Evolutionary conservation across 2,329 filamentous ascomycete genomes (phyloP).

Genomic region (Blastomyces parvus): DNA sequence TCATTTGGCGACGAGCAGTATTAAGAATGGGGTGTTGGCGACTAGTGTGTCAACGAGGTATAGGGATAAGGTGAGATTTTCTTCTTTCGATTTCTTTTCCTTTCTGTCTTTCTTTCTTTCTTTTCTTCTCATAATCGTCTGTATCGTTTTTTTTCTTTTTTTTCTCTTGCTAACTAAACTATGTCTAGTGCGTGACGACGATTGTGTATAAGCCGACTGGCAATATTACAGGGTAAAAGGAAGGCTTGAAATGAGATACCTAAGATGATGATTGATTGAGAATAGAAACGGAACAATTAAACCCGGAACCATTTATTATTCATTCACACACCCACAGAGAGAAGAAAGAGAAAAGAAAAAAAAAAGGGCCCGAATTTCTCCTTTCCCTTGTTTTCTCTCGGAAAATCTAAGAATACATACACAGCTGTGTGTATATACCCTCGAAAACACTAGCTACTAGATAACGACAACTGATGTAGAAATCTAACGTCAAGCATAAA

Average conservation of each 20-base stretch:
- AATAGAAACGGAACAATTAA: not conserved
- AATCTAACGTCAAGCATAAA: no score
- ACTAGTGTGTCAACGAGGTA: slow-evolving; percentile 97
- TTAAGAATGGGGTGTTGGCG: slow-evolving; percentile 90
- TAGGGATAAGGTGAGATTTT: slow-evolving; percentile 59
- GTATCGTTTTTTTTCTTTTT: not conserved
- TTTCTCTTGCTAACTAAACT: not conserved
- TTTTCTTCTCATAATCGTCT: not conserved
- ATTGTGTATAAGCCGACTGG: slow-evolving; percentile 91
- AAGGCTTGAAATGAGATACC: not conserved
- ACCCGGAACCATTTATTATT: no score
- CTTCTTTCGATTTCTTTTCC: slow-evolving; percentile 8
- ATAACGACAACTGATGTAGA: no score
- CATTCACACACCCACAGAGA: no score
- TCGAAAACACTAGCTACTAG: no score
- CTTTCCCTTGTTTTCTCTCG: no score
- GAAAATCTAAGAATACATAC: no score
- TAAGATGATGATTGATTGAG: not conserved
- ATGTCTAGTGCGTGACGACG: slow-evolving; percentile 76
- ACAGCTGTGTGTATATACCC: no score
- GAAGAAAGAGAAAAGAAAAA: no score
- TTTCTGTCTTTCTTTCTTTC: not conserved
- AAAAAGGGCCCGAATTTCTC: no score
- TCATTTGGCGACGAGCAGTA: slow-evolving; percentile 92
- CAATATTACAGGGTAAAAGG: slow-evolving; percentile 2